Evolutionary conservation across 2,329 filamentous ascomycete species (phyloP), one percentile per base, ranked within the genome.

Genomic region (Apiospora sp.): DNA sequence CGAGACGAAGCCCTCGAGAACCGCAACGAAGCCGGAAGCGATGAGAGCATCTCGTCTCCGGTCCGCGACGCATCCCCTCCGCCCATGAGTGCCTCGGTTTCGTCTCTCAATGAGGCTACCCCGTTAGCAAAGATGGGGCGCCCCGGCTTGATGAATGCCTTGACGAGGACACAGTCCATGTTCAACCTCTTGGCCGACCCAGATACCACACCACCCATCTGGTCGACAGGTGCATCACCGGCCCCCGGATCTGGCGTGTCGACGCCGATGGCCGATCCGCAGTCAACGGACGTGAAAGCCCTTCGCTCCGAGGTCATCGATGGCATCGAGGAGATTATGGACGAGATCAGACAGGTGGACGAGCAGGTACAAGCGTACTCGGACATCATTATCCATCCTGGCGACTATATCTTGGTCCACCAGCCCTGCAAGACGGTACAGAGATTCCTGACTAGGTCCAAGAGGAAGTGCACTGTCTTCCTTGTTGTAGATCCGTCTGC

Each of bases 271-370:
- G 77, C 77, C 4, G 79, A 79, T 64, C 75, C 78, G 0, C 83
- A 83, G 75, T 81, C 82, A 22, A 84, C 86, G 67, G 87, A 87
- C 74, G 82, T 86, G 71, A 89, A 93, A 73, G 93, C 97, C 75
- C 87, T 98, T 73, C 93, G 95, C 74, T 94, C 94, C 19, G 96
- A 98, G 82, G 93, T 98, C 37, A 92, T 98, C 76, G 94, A 96
- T 78, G 96, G 95, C 58, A 98, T 99, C 78, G 92, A 94, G 78
- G 96, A 99, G 82, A 95, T 99, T 73, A 93, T 97, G 82, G 96
- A 99, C 80, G 96, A 99, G 84, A 92, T 99, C 72, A 92, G 93
- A 76, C 93, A 96, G 80, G 95, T 95, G 10, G 96, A 98, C 80
- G 94, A 97, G 79, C 95, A 98, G 82, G 97, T 99, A 77, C 94